A percentile compares a stretch with the other conserved stretches of the same genome.
Evolutionary conservation across 176 grass and related monocot genomes (phyloP).

Genomic region (Secale cereale): DNA sequence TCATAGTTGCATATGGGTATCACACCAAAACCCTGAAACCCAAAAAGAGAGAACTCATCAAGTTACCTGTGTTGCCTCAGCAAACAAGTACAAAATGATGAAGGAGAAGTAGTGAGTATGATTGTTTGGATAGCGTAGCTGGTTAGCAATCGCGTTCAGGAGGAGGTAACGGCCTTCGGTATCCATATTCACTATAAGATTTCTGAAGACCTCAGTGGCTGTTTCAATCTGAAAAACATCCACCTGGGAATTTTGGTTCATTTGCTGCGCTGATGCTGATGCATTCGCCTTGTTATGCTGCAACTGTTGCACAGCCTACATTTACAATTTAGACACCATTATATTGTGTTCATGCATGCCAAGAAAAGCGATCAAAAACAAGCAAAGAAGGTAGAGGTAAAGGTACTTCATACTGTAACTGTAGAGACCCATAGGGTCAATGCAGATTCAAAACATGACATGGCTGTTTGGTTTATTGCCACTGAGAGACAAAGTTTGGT

Average conservation of each 20-base stretch:
- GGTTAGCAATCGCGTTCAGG: conserved; percentile 90
- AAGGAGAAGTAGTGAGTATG: conserved; percentile 97
- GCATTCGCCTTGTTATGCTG: conserved; percentile 61
- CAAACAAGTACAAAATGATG: conserved; percentile 89
- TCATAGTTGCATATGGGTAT: background rate
- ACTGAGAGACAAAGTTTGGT: background rate
- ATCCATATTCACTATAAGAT: conserved; percentile 81
- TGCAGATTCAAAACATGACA: background rate
- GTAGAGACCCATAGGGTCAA: background rate
- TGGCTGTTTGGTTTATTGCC: background rate
- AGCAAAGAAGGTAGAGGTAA: background rate
- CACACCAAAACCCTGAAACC: background rate
- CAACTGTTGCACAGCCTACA: conserved; percentile 84
- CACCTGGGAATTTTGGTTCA: conserved; percentile 54
- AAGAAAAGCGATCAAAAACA: background rate
- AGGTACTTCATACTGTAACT: background rate
- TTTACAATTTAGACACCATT: conserved; percentile 10
- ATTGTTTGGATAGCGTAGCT: conserved; percentile 90
- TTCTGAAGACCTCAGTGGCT: conserved; percentile 80
- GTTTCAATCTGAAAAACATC: conserved; percentile 83
- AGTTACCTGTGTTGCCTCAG: conserved; percentile 65
- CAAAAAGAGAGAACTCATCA: background rate
- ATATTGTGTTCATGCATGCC: conserved; percentile 16
- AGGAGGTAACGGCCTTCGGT: conserved; percentile 83
- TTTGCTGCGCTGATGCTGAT: conserved; percentile 54